Conservation (phyloP, 768 basidiomycete species). For the Pulveroboletus sp. region DNA sequence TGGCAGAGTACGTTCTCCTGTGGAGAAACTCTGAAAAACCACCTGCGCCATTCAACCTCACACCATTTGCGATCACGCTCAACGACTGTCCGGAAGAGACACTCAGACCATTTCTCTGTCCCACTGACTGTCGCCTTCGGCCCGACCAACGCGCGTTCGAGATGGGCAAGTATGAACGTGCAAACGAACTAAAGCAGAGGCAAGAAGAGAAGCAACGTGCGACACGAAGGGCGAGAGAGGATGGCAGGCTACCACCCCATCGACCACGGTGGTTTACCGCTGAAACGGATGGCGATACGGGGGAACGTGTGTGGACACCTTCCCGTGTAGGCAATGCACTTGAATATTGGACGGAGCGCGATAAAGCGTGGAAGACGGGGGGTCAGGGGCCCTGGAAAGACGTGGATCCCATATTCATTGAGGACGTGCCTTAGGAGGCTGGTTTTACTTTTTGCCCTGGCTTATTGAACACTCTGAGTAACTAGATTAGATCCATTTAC, state of each 20-base stretch:
- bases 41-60: constrained; percentile 87
- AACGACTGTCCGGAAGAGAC: constrained; percentile 79
- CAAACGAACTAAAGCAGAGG: constrained; percentile 70
- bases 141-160: constrained; percentile 97
- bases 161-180: constrained; percentile 76
- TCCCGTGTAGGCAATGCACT: constrained; percentile 45
- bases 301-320: constrained; percentile 85
- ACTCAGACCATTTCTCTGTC: constrained; percentile 67
- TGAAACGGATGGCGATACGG: constrained; percentile 81
- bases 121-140: constrained; percentile 88
- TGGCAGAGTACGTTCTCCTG: constrained; percentile 75
- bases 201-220: constrained; percentile 80
- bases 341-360: constrained; percentile 84
- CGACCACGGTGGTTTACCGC: constrained; percentile 83
- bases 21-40: constrained; percentile 91
- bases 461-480: background rate
- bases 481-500: constrained; percentile 5
- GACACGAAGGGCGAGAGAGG: constrained; percentile 71
- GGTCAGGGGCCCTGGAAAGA: constrained; percentile 46
- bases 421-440: constrained; percentile 40
- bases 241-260: constrained; percentile 67
- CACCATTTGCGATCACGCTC: constrained; percentile 88
- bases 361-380: constrained; percentile 49
- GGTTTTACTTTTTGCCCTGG: background rate
- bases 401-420: constrained; percentile 81